Conservation (phyloP, 2,329 filamentous ascomycete species). For the Daldinia sp. region DNA sequence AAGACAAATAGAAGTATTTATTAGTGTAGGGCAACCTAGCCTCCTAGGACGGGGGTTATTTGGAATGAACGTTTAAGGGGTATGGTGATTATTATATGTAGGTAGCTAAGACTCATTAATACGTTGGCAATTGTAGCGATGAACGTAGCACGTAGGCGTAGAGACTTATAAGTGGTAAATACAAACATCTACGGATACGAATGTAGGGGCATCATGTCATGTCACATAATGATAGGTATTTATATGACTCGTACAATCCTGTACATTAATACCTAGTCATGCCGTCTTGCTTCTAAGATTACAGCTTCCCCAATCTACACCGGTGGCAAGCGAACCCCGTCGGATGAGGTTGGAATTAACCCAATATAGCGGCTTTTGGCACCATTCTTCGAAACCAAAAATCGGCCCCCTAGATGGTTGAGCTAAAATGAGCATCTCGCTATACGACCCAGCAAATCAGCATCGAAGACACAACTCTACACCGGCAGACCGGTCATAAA, state of each 20-base stretch:
- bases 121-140: too few species aligned
- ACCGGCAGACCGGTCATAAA: not conserved
- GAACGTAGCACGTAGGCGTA: too few species aligned
- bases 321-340: too few species aligned
- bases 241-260: not conserved
- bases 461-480: not conserved
- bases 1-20: too few species aligned
- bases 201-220: too few species aligned
- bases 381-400: not conserved
- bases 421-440: not conserved
- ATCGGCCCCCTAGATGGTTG: not conserved
- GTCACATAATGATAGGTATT: not conserved
- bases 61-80: too few species aligned
- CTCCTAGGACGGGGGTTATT: too few species aligned
- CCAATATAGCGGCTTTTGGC: not conserved
- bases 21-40: too few species aligned
- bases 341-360: not conserved
- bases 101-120: too few species aligned
- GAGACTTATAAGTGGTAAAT: too few species aligned
- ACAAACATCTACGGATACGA: too few species aligned
- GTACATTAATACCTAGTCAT: not conserved
- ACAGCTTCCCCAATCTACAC: not conserved
- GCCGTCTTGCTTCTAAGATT: not conserved
- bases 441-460: constrained; percentile 16
- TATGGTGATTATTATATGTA: too few species aligned